Base-by-base conservation (phyloP, 2,329 filamentous ascomycete genomes). In the Penicillium expansum region DNA sequence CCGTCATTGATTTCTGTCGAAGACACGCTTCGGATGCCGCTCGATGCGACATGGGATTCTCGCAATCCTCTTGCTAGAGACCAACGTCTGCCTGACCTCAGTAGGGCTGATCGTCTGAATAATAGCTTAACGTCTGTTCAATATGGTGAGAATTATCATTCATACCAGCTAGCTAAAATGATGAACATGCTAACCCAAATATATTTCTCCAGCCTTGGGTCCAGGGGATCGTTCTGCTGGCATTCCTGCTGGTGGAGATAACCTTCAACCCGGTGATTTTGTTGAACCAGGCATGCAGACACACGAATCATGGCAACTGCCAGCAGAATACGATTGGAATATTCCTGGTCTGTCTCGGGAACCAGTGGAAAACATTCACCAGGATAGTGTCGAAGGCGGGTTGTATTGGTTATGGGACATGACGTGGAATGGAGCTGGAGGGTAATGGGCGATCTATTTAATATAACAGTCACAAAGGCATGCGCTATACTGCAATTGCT, bases 361-460 rank as follows among this genome's bases (percentile, higher is more conserved):
- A 8, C 7, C 29, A 1, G 30, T 47, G 1, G 56, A 61, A 35
- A 47, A 57, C 27, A 41, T 13, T 1, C 45, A 55, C 22, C 22
- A 47, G 20, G 49, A 56, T 13, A 51, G 60, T 59, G 39, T 57
- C 55, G 58, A 69, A 58, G 59, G 66, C 13, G 69, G 69, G 14
- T 49, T 71, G 18, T 69, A 66, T 43, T 71, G 69, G 69, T 55
- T 71, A 45, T 71, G 69, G 69, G 67, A 71, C 27, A 66, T 65
- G 56, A 58, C 66, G 8, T 69, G 66, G 66, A 64, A 65, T 52
- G 61, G 33, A 13, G n/a, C 13, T n/a, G 42, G 44, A 10, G 44
- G 42, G 24, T 38, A 37, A 37, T 27, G n/a, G 16, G 29, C 9
- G 14, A n/a, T 35, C 13, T 33, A 47, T 33, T 5, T 20, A 45